A percentile compares a stretch with the other conserved stretches of the same genome.
Evolutionary conservation across 2,329 filamentous ascomycete species (phyloP).

Genomic region (Xylaria sp.): DNA sequence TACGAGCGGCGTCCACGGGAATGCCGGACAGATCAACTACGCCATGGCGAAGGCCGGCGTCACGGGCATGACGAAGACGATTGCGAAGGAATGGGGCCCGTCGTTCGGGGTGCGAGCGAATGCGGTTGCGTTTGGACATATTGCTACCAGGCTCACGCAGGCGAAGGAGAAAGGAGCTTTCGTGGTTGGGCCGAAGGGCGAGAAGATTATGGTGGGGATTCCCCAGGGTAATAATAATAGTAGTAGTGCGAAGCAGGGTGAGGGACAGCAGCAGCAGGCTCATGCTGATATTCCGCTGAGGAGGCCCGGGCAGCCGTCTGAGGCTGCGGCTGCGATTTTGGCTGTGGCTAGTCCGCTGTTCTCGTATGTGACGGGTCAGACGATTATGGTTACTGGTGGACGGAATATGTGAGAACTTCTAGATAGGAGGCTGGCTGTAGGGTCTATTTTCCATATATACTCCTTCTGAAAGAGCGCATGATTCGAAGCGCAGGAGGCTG

Average conservation of each 20-base stretch:
- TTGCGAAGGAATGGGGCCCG: constrained; percentile 91
- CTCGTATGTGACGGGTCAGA: constrained; percentile 85
- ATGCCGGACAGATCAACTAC: constrained; percentile 92
- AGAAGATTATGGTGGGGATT: constrained; percentile 77
- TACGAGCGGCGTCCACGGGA: constrained; percentile 83
- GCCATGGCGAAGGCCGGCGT: constrained; percentile 84
- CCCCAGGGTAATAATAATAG: no score
- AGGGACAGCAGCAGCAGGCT: constrained; percentile 50
- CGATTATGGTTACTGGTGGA: constrained; percentile 84
- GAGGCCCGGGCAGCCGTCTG: constrained; percentile 76
- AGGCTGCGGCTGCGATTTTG: constrained; percentile 79
- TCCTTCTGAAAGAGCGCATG: no score
- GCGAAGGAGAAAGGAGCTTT: constrained; percentile 86
- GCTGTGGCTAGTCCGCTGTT: constrained; percentile 83
- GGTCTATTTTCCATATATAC: no score
- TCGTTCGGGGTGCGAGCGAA: constrained; percentile 81
- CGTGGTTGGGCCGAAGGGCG: constrained; percentile 75
- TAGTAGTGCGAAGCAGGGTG: no score
- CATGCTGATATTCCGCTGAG: constrained; percentile 78
- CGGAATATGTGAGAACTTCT: constrained; percentile 64
- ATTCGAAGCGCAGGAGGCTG: no score
- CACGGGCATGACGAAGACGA: constrained; percentile 82
- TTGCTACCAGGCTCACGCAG: constrained; percentile 78
- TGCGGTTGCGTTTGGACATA: constrained; percentile 83
- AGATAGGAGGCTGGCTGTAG: no score